Base-by-base conservation (phyloP, 805 yeast species). In the Yarrowia osloensis region DNA sequence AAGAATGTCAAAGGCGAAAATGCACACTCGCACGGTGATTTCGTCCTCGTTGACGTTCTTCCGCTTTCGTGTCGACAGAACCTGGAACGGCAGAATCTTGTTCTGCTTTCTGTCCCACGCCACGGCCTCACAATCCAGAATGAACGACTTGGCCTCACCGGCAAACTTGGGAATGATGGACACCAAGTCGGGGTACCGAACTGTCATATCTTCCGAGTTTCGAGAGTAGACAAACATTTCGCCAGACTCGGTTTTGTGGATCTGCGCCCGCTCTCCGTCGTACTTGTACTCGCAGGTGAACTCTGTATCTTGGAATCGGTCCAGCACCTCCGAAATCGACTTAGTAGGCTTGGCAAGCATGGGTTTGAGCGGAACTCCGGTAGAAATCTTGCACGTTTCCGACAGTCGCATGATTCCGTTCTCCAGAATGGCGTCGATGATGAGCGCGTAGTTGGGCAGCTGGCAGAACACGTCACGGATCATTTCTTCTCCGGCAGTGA, bases 311-410 rank as follows among this genome's bases (percentile, higher is more conserved):
- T 89, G 89, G 75, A 95, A 93, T 67, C 96, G 81, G 75, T 95
- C 97, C 69, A 95, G 81, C 0, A 95, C 90, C 75, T 95, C 99
- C n/a, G 89, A 85, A 39, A 95, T 88, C 1, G 97, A 85, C 74
- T 95, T 94, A 0, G 98, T 94, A 2, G 99, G 99, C 75, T 94
- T 95, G 7, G 99, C 99, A 73, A 95, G 84, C 99, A 95, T 95
- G 0, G 99, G 99, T 75, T 93, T 94, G 72, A 95, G 81, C 0
- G 99, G 99, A 4, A 95, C 87, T 1, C 98, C 98, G 0, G 99
- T 97, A 11, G 88, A 86, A 69, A 95, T 79, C 44, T 86, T 86
- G 72, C 96, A 87, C 70, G 87, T 84, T 11, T 88, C 87, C 57
- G 84, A 79, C 47, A 95, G 74, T 40, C 88, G 81, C 71, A 81